A percentile compares a stretch with the other conserved stretches of the same genome.
phyloP scores from a whole-genome alignment of 495 filamentous ascomycete genomes.

The Pseudevernia furfuracea region DNA sequence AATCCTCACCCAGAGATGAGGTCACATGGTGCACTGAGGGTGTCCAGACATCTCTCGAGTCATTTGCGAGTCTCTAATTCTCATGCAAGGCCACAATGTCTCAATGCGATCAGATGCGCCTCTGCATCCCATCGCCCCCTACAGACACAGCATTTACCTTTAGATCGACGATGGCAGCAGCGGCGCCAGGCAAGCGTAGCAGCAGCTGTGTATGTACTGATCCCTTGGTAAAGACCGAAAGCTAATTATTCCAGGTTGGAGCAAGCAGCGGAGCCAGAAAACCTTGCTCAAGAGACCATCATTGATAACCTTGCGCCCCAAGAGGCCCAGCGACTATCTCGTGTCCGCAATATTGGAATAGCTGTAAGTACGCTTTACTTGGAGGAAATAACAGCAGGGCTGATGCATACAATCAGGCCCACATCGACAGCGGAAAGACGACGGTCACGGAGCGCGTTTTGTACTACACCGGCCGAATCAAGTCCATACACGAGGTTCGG shows the following conservation, averaged over 20 bases:
- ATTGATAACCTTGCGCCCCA: slow-evolving; percentile 65
- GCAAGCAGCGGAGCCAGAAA: slow-evolving; percentile 53
- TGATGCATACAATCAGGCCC: slow-evolving; percentile 52
- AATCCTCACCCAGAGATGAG: slow-evolving; percentile 27
- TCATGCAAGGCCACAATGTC: slow-evolving; percentile 18
- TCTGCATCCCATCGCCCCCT: slow-evolving; percentile 21
- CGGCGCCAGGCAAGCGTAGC: slow-evolving; percentile 33
- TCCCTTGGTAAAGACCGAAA: not conserved
- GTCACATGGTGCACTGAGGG: slow-evolving; percentile 27
- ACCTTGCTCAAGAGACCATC: slow-evolving; percentile 57
- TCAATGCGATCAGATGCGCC: slow-evolving; percentile 25
- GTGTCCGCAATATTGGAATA: slow-evolving; percentile 95
- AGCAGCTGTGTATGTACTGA: slow-evolving; percentile 38
- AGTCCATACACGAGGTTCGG: slow-evolving; percentile 94
- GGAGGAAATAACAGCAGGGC: not conserved
- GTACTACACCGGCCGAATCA: slow-evolving; percentile 96
- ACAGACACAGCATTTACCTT: slow-evolving; percentile 10
- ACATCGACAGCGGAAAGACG: slow-evolving; percentile 98
- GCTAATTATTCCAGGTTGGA: slow-evolving; percentile 39
- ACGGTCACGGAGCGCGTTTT: slow-evolving; percentile 95
- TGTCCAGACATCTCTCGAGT: slow-evolving; percentile 20
- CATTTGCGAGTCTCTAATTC: not conserved
- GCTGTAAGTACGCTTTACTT: slow-evolving; percentile 51
- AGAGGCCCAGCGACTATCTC: slow-evolving; percentile 67
- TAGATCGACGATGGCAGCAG: slow-evolving; percentile 30